A percentile compares a stretch with the other conserved stretches of the same genome.
Evolutionary conservation across 1,284 basidiomycete species (phyloP).

Genomic region (Boletus austroedulis): DNA sequence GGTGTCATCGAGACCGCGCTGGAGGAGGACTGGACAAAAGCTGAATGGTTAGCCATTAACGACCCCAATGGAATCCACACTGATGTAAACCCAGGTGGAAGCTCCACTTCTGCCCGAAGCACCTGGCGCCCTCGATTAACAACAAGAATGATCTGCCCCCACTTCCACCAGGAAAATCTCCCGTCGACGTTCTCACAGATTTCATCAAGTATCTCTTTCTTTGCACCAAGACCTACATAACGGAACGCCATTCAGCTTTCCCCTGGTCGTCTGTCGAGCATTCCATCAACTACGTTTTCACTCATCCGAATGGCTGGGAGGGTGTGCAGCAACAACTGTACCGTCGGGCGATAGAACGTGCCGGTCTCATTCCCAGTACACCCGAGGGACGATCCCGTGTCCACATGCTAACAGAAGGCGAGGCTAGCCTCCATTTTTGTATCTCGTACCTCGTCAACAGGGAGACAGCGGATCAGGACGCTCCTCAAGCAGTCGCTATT

Average conservation of each 20-base stretch:
- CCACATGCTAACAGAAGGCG: not conserved
- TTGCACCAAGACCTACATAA: not conserved
- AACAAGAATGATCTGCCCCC: not conserved
- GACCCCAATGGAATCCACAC: not conserved
- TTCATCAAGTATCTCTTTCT: not conserved
- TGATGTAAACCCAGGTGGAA: not conserved
- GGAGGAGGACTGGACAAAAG: not conserved
- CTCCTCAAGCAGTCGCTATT: not conserved
- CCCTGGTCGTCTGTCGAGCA: not conserved
- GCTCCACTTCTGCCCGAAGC: not conserved
- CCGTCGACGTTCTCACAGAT: not conserved
- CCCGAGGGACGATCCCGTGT: not conserved
- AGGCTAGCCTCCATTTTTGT: not conserved
- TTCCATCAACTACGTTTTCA: not conserved
- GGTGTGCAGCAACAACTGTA: not conserved
- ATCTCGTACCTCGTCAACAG: not conserved
- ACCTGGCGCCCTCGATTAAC: not conserved
- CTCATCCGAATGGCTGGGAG: not conserved
- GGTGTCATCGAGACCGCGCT: not conserved
- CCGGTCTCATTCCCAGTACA: not conserved
- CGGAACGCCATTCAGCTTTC: not conserved
- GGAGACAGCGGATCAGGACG: not conserved
- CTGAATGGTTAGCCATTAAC: not conserved
- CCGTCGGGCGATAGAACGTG: not conserved
- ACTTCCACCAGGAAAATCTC: not conserved